These are phyloP conservation scores for Rubia balearica DNA, from an alignment of 305 asterid species.

Conservation along the genomic window DNA sequence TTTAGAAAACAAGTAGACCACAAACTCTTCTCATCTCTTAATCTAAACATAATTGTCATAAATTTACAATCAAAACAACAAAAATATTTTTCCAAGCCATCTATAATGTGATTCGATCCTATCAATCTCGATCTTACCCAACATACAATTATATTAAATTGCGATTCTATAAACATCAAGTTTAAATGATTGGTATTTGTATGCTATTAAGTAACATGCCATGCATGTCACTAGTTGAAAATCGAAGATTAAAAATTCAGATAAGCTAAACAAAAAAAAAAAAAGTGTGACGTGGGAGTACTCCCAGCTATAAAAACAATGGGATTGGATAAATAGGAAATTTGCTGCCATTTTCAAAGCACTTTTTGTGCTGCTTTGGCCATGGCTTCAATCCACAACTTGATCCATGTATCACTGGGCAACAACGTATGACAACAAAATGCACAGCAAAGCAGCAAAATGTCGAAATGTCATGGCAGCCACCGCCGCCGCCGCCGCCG, in stretches of 20 bases:
- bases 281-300: constrained; percentile 6
- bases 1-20: too few relatives aligned
- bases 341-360: neutral
- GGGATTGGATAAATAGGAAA: neutral
- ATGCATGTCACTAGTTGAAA: neutral
- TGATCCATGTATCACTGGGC: constrained; percentile 10
- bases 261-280: neutral
- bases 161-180: too few relatives aligned
- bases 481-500: neutral
- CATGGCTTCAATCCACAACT: constrained; percentile 28
- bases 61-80: too few relatives aligned
- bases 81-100: too few relatives aligned
- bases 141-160: too few relatives aligned
- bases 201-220: neutral
- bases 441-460: neutral
- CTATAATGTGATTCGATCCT: too few relatives aligned
- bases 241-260: neutral
- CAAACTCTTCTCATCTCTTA: too few relatives aligned
- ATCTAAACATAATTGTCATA: too few relatives aligned
- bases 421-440: neutral
- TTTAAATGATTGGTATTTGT: too few relatives aligned
- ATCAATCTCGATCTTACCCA: too few relatives aligned
- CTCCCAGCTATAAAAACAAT: constrained; percentile 10
- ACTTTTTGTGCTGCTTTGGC: neutral
- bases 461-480: constrained; percentile 23